These are phyloP conservation scores for Gracilaria caudata DNA, from an alignment of 23 red algal genomes.

Conservation along the genomic window DNA sequence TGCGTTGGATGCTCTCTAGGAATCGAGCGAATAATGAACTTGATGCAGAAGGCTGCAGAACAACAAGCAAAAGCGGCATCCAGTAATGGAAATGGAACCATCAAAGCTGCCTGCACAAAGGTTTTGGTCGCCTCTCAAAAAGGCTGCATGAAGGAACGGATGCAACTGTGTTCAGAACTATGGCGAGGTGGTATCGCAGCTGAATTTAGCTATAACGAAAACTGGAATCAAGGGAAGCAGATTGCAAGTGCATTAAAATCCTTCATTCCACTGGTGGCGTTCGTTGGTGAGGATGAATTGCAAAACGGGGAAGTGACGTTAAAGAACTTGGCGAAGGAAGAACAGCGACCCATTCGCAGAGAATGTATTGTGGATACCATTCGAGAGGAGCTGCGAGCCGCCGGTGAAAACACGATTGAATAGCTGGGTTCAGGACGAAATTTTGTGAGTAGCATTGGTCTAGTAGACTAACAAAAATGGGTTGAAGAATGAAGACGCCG, in stretches of 20 bases:
- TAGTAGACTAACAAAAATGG: conserved; percentile 11
- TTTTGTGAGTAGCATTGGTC: not conserved
- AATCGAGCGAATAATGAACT: conserved; percentile 91
- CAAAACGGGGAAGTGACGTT: conserved; percentile 67
- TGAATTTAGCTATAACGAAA: conserved; percentile 88
- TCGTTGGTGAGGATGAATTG: conserved; percentile 95
- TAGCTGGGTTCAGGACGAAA: not conserved
- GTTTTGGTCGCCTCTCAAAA: conserved; percentile 90
- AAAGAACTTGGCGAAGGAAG: conserved; percentile 63
- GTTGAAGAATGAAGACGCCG: not conserved
- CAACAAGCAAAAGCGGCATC: conserved; percentile 64
- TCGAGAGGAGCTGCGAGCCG: conserved; percentile 33
- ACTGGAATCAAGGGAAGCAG: conserved; percentile 84
- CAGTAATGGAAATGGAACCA: conserved; percentile 28
- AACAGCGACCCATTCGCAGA: conserved; percentile 36
- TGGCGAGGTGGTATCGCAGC: conserved; percentile 83
- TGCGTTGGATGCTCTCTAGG: conserved; percentile 98
- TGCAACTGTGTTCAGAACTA: conserved; percentile 83
- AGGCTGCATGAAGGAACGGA: conserved; percentile 81
- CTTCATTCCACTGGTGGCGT: conserved; percentile 82
- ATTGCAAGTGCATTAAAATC: conserved; percentile 67
- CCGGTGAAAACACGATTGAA: not conserved
- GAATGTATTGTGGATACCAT: conserved; percentile 28
- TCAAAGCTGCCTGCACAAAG: conserved; percentile 76
- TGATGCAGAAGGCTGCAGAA: conserved; percentile 85